Base-by-base conservation (phyloP, 192 early-diverging fungal genomes). In the Funneliformis geosporum region DNA sequence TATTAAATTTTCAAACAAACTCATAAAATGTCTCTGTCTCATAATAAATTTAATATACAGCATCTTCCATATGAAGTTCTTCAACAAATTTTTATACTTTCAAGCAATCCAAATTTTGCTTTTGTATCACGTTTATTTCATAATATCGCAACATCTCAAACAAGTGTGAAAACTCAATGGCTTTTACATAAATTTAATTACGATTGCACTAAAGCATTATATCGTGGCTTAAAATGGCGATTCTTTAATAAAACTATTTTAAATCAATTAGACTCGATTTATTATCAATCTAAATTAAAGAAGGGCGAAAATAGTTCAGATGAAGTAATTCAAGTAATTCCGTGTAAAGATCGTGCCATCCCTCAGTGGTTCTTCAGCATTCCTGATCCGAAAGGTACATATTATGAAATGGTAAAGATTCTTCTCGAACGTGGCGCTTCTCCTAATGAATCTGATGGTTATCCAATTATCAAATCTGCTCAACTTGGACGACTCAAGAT, bases 381-480 rank as follows among this genome's bases (percentile, higher is more conserved):
- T 27, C n/a, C n/a, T 2, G 76, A 62, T 1, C 39, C 79, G 16
- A 12, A 76, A 9, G 73, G 73, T 10, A 60, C 79, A 39, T 21
- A 47, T 43, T 59, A 71, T 12, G 67, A 60, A 23, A 27, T 87
- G 18, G 65, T 80, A 33, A 69, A 75, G n/a, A 40, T 60, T 23
- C 27, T 87, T 5, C 60, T 87, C 8, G 25, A 81, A n/a, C 73
- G 86, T 62, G 81, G 83, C 14, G 84, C 81, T 11, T 84, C 79
- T 4, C 73, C 81, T 10, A 78, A 74, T 38, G 73, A 79, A 66
- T 83, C 84, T 4, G 62, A 85, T 16, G 83, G 81, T 4, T 87
- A 85, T 61, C 86, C 86, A 42, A 62, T 87, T 27, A 81, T 86
- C 21, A 84, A 85, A 70, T 82, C 83, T 23, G 81, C 79, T 12